A percentile compares a stretch with the other conserved stretches of the same genome.
These are phyloP conservation scores for Cadophora gregata DNA, from an alignment of 2,329 filamentous ascomycete genomes.

Conservation along the genomic window DNA sequence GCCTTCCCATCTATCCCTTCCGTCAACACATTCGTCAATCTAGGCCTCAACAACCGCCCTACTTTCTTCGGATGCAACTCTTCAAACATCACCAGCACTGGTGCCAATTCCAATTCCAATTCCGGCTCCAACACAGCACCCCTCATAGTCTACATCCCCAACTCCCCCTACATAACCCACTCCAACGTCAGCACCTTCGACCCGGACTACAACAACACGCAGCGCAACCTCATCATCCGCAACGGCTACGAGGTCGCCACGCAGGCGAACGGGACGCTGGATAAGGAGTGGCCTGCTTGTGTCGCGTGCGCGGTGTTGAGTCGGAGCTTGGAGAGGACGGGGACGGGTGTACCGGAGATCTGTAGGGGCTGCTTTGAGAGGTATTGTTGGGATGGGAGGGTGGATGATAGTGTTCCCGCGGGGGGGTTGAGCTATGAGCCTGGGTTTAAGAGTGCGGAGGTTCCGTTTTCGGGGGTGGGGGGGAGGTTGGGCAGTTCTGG, in stretches of 20 bases:
- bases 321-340: constrained; percentile 75
- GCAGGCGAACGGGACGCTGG: constrained; percentile 78
- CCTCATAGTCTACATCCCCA: constrained; percentile 86
- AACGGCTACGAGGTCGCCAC: constrained; percentile 89
- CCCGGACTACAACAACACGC: constrained; percentile 62
- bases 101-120: no score
- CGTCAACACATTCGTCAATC: constrained; percentile 78
- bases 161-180: constrained; percentile 76
- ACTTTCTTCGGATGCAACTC: constrained; percentile 82
- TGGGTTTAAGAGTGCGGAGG: constrained; percentile 28
- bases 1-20: constrained; percentile 76
- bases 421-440: constrained; percentile 37
- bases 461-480: constrained; percentile 12
- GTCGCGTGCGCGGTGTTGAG: constrained; percentile 86
- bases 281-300: constrained; percentile 79
- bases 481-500: not conserved
- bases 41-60: constrained; percentile 74
- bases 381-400: constrained; percentile 89
- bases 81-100: constrained; percentile 61
- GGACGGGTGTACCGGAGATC: constrained; percentile 68
- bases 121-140: no score
- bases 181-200: constrained; percentile 85
- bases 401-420: constrained; percentile 32
- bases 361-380: constrained; percentile 78
- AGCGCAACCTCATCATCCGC: constrained; percentile 80